phyloP scores from a whole-genome alignment of 495 filamentous ascomycete genomes.

The Penicillium coffeae region DNA sequence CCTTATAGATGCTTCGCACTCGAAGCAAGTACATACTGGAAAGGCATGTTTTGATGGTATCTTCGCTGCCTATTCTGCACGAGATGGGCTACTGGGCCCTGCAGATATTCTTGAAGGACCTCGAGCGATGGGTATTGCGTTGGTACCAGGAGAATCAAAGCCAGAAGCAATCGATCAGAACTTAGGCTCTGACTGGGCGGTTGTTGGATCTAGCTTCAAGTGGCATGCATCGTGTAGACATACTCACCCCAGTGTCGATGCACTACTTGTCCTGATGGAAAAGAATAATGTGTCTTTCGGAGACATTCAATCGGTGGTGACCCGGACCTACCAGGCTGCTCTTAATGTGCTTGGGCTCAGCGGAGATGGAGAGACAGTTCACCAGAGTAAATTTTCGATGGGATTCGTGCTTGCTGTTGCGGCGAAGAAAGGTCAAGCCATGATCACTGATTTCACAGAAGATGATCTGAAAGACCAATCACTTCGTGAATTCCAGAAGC shows the following conservation, averaged over 20 bases:
- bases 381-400: conserved; percentile 40
- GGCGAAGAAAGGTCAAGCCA: conserved; percentile 33
- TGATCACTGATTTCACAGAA: conserved; percentile 35
- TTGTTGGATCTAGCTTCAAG: conserved; percentile 33
- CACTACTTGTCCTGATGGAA: conserved; percentile 27
- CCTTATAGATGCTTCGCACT: conserved; percentile 33
- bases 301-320: conserved; percentile 29
- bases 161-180: conserved; percentile 28
- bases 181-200: conserved; percentile 22
- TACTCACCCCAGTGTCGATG: conserved; percentile 35
- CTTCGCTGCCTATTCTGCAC: conserved; percentile 31
- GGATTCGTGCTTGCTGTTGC: conserved; percentile 36
- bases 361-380: conserved; percentile 30
- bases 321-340: conserved; percentile 32
- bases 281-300: conserved; percentile 24
- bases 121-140: conserved; percentile 28
- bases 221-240: conserved; percentile 38
- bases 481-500: conserved; percentile 25
- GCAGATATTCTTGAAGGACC: conserved; percentile 34
- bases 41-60: conserved; percentile 37
- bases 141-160: conserved; percentile 23
- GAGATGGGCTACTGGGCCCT: conserved; percentile 27
- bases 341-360: conserved; percentile 30
- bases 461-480: conserved; percentile 21
- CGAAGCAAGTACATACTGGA: conserved; percentile 36